Evolutionary conservation across 2,329 filamentous ascomycete species (phyloP), one percentile per base, ranked within the genome.

Genomic region (Chaetothyriales sp.): DNA sequence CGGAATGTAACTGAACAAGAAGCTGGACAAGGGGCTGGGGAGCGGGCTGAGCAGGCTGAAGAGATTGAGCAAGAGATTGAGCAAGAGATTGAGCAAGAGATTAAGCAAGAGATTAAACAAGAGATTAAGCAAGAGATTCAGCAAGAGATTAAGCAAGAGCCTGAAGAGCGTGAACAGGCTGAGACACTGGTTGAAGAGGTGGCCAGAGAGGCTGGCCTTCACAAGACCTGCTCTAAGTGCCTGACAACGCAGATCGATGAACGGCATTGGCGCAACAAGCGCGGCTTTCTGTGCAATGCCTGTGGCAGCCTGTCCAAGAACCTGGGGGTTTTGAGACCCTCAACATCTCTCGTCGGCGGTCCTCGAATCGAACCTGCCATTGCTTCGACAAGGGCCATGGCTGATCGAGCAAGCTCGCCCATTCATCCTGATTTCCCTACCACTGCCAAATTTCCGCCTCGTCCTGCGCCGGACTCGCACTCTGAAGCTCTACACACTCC

Each of bases 1-100:
- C 57, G 42, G 7, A 53, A 39, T 28, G 28, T 25, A 15, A 18
- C 10, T 42, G 47, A 53, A 32, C 8, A 19, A 39, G 39, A n/a
- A 25, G 36, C 18, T 49, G 46, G 15, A 5, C 7, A 32, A 15
- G 42, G 48, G 5, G 49, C n/a, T 3, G 32, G 28, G 7, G 32
- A 49, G 39, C 46, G n/a, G 6, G 28, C 18, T n/a, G 32, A 49
- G 4, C 26, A 49, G 15, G 49, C 47, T 44, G 36, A 43, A 12
- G 9, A 46, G 25, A 28, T 43, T 18, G 42, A 28, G n/a, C 22
- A 26, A 2, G 44, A 18, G 26, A 10, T 18, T 26, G 20, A 44
- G 22, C 2, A 25, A 43, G 28, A 46, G 43, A 20, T 44, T 43
- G 19, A 51, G 53, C 22, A 22, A 19, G n/a, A 36, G 46, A 28